These are phyloP conservation scores for Cunninghamia lanceolata DNA, from an alignment of 75 land plant genomes.

Conservation along the genomic window DNA sequence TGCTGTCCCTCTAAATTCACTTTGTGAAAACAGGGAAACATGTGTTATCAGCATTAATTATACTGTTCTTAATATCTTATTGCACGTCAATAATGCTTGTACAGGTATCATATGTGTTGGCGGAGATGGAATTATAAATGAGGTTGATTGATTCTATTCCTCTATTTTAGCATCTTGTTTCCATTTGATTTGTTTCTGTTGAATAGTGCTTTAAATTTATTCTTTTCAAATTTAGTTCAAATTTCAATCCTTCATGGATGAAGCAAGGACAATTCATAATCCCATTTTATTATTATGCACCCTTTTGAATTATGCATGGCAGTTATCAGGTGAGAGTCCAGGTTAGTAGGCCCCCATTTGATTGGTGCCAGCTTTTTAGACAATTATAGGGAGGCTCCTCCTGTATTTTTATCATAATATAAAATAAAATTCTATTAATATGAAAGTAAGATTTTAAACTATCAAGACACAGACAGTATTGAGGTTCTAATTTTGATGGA, in stretches of 20 bases:
- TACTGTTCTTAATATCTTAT: neutral
- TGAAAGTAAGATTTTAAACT: neutral
- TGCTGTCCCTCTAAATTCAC: too few relatives aligned
- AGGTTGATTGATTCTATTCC: conserved; percentile 46
- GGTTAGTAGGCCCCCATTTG: neutral
- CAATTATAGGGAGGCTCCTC: neutral
- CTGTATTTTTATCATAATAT: neutral
- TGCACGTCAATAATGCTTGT: neutral
- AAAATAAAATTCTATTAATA: too few relatives aligned
- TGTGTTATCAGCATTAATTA: neutral
- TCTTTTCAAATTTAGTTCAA: neutral
- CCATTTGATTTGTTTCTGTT: neutral
- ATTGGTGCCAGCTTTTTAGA: neutral
- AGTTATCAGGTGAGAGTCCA: neutral
- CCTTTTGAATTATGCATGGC: neutral
- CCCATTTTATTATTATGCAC: neutral
- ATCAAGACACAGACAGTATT: neutral
- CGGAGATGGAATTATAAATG: conserved; percentile 95
- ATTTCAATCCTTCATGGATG: neutral
- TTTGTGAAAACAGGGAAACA: too few relatives aligned
- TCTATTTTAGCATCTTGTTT: neutral
- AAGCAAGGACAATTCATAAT: neutral
- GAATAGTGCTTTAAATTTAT: neutral
- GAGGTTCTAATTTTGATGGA: neutral
- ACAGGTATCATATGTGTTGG: conserved; percentile 95